phyloP scores from a whole-genome alignment of 2,329 filamentous ascomycete species.

The Gnomoniopsis sp. region DNA sequence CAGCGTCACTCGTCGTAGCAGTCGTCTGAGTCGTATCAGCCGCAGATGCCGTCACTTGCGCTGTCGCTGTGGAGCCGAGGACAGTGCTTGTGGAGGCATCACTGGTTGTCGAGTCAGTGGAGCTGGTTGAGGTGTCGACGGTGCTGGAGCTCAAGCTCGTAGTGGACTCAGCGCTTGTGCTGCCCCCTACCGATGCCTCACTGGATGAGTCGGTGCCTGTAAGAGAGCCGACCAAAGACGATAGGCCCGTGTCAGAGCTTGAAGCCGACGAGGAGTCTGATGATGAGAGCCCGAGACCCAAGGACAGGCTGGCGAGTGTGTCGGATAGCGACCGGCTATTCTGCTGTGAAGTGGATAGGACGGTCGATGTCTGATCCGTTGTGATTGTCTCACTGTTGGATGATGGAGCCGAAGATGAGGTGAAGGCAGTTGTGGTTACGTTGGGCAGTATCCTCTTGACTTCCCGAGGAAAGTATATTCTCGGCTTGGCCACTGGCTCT shows the following conservation, averaged over 20 bases:
- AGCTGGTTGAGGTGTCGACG: neutral
- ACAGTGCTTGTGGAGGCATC: neutral
- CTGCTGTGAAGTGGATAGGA: neutral
- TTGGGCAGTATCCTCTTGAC: conserved; percentile 50
- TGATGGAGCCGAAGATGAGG: conserved; percentile 22
- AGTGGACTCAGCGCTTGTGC: neutral
- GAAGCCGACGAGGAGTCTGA: neutral
- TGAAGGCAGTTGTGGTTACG: conserved; percentile 34
- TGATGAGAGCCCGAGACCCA: neutral
- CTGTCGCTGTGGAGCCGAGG: neutral
- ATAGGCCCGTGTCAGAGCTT: neutral
- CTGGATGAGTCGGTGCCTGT: conserved; percentile 1
- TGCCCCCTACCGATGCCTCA: neutral
- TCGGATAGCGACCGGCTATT: conserved; percentile 9
- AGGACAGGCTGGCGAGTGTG: conserved; percentile 2
- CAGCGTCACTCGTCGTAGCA: neutral
- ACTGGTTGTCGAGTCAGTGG: neutral
- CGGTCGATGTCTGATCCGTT: conserved; percentile 8
- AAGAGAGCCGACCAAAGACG: neutral
- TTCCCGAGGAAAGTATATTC: conserved; percentile 56
- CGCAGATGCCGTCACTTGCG: neutral
- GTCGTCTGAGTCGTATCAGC: neutral
- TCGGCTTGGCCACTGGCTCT: conserved; percentile 39
- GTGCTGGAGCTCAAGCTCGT: neutral
- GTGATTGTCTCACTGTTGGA: conserved; percentile 18